Base-by-base conservation (phyloP, 1,284 basidiomycete genomes). In the Melampsora larici-populina region DNA sequence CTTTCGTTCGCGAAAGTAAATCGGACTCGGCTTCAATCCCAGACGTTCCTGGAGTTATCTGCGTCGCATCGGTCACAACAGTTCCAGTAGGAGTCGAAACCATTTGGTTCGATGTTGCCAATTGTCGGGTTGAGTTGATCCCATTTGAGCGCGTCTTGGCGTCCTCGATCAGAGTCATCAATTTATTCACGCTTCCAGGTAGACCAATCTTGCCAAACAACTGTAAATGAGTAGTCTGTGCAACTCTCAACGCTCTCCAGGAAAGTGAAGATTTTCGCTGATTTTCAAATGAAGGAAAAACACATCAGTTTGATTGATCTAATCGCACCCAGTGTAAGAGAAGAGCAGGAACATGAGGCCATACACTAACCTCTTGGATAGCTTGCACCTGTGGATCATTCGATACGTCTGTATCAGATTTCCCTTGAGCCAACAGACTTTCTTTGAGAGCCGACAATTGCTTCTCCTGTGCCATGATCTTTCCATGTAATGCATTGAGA, bases 181-280 rank as follows among this genome's bases (percentile, higher is more conserved):
- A 62, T n/a, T 76, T 76, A 36, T 62, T 55, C 8, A 76, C 49
- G 51, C 67, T 64, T 21, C 43, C 73, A 8, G 72, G 72, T 33
- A 76, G 49, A 36, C 73, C 73, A 26, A 76, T 76, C 65, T 68
- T 76, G 13, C 73, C 73, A 68, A 76, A 76, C 21, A 68, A 55
- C 18, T 76, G 73, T 21, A 76, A n/a, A 46, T 76, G 46, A 26
- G 65, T 58, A 62, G n/a, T 60, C 36, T 76, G 73, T 1, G 73
- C 73, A 26, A 76, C 66, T 43, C 73, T 66, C 43, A 76, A 76
- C 31, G 73, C 73, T 68, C 73, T 29, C 73, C 73, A 76, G 31
- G 73, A 68, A 43, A 76, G 55, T 8, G 62, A 63, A 33, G 64
- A 46, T 68, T 76, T 76, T 26, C 51, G 64, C 73, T 76, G 51